Base-by-base conservation (phyloP, 2,329 filamentous ascomycete species). In the Coniochaeta sp. region DNA sequence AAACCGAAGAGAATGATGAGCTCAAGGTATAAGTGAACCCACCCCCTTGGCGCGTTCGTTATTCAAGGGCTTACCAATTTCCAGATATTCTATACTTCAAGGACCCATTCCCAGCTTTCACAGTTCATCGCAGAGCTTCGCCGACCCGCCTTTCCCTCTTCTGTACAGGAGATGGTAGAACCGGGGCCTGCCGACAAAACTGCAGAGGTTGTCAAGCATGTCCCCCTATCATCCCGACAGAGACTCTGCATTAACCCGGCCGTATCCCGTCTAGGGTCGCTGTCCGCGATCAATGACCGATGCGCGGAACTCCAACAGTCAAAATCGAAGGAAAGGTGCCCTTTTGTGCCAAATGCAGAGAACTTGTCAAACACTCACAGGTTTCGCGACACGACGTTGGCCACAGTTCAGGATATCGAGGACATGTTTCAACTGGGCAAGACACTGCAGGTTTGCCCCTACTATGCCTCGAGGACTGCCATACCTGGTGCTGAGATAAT, bases 371-470 rank as follows among this genome's bases (percentile, higher is more conserved):
- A 89, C 28, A 85, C 91, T 0, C 85, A 92, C 59, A 85, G 90
- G 57, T 98, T 99, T 66, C 87, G 93, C 19, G 93, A 98, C 69
- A 86, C 90, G 65, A 84, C 90, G 1, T 77, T 98, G 38, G 92
- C 95, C 0, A 91, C 85, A 0, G 83, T 99, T 8, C 89, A 90
- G 2, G 95, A 99, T 68, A 98, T 99, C 59, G 95, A 99, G 72
- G 95, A 99, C 67, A 79, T 98, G 42, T 88, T 88, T 22, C 78
- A 79, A 16, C 77, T 98, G 1, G 95, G 95, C 4, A 90, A 88
- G 67, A 84, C 87, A 57, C 79, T 97, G 34, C 85, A 87, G 0
- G 83, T 98, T 5, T 99, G 95, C 70, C 93, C 95, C 0, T 99
- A 99, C 72, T 99, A 99, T 73, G 93, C 93, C n/a, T 93, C 93